These are phyloP conservation scores for Lepiota subincarnata DNA, from an alignment of 768 basidiomycete genomes.

Conservation along the genomic window DNA sequence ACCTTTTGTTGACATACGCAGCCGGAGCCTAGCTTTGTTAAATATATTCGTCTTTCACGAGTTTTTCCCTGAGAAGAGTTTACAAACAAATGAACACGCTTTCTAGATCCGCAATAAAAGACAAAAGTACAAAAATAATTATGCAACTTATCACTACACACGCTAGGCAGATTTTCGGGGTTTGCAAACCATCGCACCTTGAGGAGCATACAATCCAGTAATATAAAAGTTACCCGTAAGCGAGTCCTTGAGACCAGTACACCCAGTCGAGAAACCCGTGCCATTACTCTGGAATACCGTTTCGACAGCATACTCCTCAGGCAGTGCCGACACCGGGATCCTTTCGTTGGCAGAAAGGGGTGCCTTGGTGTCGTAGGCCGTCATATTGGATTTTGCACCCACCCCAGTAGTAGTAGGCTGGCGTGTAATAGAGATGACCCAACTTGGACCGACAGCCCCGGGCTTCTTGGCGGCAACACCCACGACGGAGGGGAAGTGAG, in stretches of 20 bases:
- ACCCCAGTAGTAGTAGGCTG: constrained; percentile 13
- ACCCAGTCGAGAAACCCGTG: constrained; percentile 46
- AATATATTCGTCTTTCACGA: too few species aligned
- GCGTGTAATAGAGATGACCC: constrained; percentile 48
- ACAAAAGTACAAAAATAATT: neutral
- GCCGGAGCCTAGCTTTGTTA: too few species aligned
- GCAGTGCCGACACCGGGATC: constrained; percentile 29
- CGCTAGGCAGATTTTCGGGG: constrained; percentile 14
- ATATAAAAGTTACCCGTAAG: constrained; percentile 47
- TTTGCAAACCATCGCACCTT: constrained; percentile 49
- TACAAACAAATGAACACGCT: too few species aligned
- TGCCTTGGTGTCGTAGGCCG: constrained; percentile 37
- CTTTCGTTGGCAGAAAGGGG: constrained; percentile 45
- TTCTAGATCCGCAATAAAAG: neutral
- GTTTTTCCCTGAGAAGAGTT: too few species aligned
- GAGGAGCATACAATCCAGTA: constrained; percentile 53
- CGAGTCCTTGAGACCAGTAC: constrained; percentile 50
- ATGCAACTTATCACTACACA: neutral
- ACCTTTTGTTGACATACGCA: too few species aligned
- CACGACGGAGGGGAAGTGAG: constrained; percentile 52
- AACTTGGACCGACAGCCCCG: constrained; percentile 45
- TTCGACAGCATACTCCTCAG: constrained; percentile 34
- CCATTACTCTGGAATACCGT: constrained; percentile 77
- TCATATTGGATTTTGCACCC: neutral
- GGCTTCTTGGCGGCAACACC: constrained; percentile 41